Percentiles rank a stretch among this genome's conserved stretches.
These are phyloP conservation scores for Paramecium pentaurelia DNA, from an alignment of 73 alveolate genomes.

Conservation along the genomic window DNA sequence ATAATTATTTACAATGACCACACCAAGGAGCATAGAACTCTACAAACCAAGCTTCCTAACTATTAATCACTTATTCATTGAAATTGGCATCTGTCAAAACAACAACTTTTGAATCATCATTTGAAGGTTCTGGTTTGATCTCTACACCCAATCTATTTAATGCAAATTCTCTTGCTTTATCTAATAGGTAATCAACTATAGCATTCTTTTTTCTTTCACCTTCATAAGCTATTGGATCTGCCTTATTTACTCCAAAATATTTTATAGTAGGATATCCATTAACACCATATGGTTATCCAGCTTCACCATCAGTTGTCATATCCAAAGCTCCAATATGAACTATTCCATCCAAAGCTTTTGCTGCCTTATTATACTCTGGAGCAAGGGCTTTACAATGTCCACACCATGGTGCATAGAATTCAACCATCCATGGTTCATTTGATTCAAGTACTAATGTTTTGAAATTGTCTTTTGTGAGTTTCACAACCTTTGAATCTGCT, in stretches of 20 bases:
- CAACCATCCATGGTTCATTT: slow-evolving; percentile 85
- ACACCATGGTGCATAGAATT: slow-evolving; percentile 90
- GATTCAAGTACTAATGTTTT: slow-evolving; percentile 72
- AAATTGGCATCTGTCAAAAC: slow-evolving; percentile 75
- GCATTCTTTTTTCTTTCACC: slow-evolving; percentile 80
- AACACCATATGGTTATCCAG: slow-evolving; percentile 75
- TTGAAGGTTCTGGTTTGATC: slow-evolving; percentile 32
- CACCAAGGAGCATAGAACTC: slow-evolving; percentile 92
- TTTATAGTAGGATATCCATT: slow-evolving; percentile 89
- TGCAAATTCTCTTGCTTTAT: slow-evolving; percentile 68
- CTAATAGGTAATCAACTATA: slow-evolving; percentile 73
- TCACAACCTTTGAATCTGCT: slow-evolving; percentile 76
- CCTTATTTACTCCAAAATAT: slow-evolving; percentile 80
- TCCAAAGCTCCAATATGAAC: slow-evolving; percentile 95
- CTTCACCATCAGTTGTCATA: slow-evolving; percentile 64
- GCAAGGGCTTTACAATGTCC: slow-evolving; percentile 94
- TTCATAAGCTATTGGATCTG: slow-evolving; percentile 69
- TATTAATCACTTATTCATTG: slow-evolving; percentile 62
- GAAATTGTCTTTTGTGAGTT: slow-evolving; percentile 83
- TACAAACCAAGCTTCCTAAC: slow-evolving; percentile 78
- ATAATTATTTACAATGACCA: slow-evolving; percentile 84
- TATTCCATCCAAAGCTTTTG: slow-evolving; percentile 85
- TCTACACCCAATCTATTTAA: slow-evolving; percentile 67
- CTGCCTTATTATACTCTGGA: slow-evolving; percentile 95
- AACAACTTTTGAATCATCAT: slow-evolving; percentile 68